phyloP scores from a whole-genome alignment of 129 eudicot species.

The Logfia minima region DNA sequence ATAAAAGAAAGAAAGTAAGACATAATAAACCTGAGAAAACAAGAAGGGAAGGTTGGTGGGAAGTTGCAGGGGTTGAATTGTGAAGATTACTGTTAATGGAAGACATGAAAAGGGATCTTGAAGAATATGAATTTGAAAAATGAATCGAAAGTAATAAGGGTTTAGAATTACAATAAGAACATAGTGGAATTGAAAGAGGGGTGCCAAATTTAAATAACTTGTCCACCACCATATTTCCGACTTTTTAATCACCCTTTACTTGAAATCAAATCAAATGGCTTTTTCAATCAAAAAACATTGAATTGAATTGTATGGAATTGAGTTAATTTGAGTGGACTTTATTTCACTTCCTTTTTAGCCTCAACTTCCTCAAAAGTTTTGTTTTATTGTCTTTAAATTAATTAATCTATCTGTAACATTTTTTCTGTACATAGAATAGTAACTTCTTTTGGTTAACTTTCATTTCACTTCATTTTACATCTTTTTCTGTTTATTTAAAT shows the following conservation, averaged over 20 bases:
- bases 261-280: background rate
- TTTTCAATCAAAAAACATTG: background rate
- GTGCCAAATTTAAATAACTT: slow-evolving; percentile 48
- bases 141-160: slow-evolving; percentile 12
- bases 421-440: too few species aligned
- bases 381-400: background rate
- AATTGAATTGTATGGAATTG: background rate
- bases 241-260: background rate
- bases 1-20: background rate
- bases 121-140: slow-evolving; percentile 24
- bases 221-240: slow-evolving; percentile 27
- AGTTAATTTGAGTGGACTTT: background rate
- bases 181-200: slow-evolving; percentile 31
- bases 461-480: too few species aligned
- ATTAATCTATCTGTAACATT: too few species aligned
- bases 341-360: background rate
- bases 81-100: slow-evolving; percentile 18
- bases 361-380: background rate
- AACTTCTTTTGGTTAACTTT: too few species aligned
- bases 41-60: slow-evolving; percentile 64
- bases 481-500: too few species aligned
- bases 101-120: slow-evolving; percentile 42
- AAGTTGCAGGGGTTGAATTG: slow-evolving; percentile 24
- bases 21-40: slow-evolving; percentile 68
- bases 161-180: background rate